A percentile compares a stretch with the other conserved stretches of the same genome.
Evolutionary conservation across 1,284 basidiomycete species (phyloP).

Genomic region (Tylopilus sp.): DNA sequence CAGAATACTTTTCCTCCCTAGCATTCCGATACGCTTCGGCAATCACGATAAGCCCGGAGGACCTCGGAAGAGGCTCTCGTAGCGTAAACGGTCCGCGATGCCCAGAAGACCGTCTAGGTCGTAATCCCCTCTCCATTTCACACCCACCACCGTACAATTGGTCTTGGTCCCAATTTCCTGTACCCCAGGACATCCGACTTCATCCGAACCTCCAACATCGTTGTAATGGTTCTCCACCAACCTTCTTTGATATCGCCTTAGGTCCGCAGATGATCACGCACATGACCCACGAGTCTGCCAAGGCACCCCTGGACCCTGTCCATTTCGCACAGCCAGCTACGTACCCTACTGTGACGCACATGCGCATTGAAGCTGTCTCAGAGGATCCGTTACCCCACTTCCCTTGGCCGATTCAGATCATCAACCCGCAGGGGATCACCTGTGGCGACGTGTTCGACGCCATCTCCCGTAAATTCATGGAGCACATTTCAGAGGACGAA

Average conservation of each 20-base stretch:
- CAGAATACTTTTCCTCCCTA: neutral
- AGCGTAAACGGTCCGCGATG: neutral
- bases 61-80: neutral
- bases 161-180: slow-evolving; percentile 51
- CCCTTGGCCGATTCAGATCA: slow-evolving; percentile 65
- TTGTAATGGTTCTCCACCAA: neutral
- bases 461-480: slow-evolving; percentile 58
- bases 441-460: slow-evolving; percentile 62
- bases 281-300: neutral
- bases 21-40: neutral
- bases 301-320: neutral
- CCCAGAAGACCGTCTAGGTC: neutral
- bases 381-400: slow-evolving; percentile 48
- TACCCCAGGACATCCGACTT: slow-evolving; percentile 60
- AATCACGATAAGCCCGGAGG: slow-evolving; percentile 36
- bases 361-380: neutral
- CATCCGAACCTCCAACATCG: slow-evolving; percentile 55
- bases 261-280: neutral
- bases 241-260: neutral
- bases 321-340: neutral
- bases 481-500: slow-evolving; percentile 55
- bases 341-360: neutral
- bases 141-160: slow-evolving; percentile 47
- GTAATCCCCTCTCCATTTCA: neutral
- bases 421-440: slow-evolving; percentile 59